Evolutionary conservation across 1,284 basidiomycete genomes (phyloP).

Genomic region (Rhodotorula glutinis): DNA sequence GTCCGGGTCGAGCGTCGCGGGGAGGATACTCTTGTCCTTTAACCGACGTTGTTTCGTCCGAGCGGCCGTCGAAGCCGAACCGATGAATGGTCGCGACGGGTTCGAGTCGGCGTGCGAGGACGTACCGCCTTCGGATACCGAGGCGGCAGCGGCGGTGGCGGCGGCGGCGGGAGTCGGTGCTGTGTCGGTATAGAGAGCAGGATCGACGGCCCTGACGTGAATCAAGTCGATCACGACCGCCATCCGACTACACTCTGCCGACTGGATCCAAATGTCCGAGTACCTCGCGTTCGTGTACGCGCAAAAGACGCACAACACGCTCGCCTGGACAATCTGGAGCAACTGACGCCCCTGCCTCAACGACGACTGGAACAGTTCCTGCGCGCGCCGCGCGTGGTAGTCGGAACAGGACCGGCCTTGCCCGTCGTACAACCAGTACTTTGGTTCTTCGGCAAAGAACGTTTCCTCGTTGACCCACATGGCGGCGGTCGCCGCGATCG

Average conservation of each 20-base stretch:
- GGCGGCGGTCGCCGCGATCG: slow-evolving; percentile 79
- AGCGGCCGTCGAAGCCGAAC: too few relatives aligned
- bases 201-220: slow-evolving; percentile 3
- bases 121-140: background rate
- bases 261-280: slow-evolving; percentile 85
- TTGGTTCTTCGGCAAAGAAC: slow-evolving; percentile 35
- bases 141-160: too few relatives aligned
- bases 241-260: slow-evolving; percentile 74
- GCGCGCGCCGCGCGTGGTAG: slow-evolving; percentile 65
- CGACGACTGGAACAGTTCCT: slow-evolving; percentile 74
- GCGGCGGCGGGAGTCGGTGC: background rate
- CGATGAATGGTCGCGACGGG: too few relatives aligned
- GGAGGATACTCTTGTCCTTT: slow-evolving; percentile 20
- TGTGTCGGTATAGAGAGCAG: background rate
- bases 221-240: slow-evolving; percentile 62
- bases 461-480: slow-evolving; percentile 66
- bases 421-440: slow-evolving; percentile 12
- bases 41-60: background rate
- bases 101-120: too few relatives aligned
- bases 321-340: slow-evolving; percentile 76
- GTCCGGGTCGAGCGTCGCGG: slow-evolving; percentile 10
- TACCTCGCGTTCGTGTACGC: slow-evolving; percentile 81
- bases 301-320: slow-evolving; percentile 77
- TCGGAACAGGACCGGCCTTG: slow-evolving; percentile 60
- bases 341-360: slow-evolving; percentile 78